Evolutionary conservation across 2,329 filamentous ascomycete species (phyloP), one percentile per base, ranked within the genome.

Genomic region (Lasiodiplodia citricola): DNA sequence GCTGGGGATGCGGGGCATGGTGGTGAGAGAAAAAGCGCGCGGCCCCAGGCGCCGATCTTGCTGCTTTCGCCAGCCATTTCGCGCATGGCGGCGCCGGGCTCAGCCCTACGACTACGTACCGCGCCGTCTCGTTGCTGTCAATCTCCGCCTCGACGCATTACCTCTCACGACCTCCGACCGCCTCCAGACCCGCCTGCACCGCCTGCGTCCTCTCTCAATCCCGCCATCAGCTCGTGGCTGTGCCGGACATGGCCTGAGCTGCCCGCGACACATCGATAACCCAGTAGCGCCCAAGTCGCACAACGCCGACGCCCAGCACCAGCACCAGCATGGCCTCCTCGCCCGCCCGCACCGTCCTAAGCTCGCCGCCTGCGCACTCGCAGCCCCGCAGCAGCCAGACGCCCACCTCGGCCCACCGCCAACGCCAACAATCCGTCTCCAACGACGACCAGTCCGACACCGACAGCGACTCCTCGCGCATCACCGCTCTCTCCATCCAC

Each of bases 391-490:
- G 50, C 51, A 55, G 38, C 50, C 58, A 67, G 38, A 50, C 67
- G 16, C 67, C 58, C 51, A 68, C 56, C 35, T 7, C 21, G 11
- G 10, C 11, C 23, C 31, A 55, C 16, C 66, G 47, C 54, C 25
- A 35, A 28, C 52, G 65, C 37, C 38, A 38, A n/a, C 31, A 28
- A 10, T 67, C 65, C 14, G 51, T 54, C 65, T 25, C 23, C 52
- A 21, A 78, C 67, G 64, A 67, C 54, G 47, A 56, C 69, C 21
- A 55, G 35, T 63, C 57, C 56, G 65, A 67, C 52, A 63, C 31
- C 50, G 77, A 79, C 67, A 80, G 78, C 63, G 82, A 84, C 71
- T 79, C 77, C 58, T 78, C 76, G 54, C 80, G 81, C 65, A 74
- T 75, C 55, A 72, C 74, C 55, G 80, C 79, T 54, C 76, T 80